Evolutionary conservation across 805 yeast species (phyloP), one percentile per base, ranked within the genome.

Genomic region (Saturnispora sekii): DNA sequence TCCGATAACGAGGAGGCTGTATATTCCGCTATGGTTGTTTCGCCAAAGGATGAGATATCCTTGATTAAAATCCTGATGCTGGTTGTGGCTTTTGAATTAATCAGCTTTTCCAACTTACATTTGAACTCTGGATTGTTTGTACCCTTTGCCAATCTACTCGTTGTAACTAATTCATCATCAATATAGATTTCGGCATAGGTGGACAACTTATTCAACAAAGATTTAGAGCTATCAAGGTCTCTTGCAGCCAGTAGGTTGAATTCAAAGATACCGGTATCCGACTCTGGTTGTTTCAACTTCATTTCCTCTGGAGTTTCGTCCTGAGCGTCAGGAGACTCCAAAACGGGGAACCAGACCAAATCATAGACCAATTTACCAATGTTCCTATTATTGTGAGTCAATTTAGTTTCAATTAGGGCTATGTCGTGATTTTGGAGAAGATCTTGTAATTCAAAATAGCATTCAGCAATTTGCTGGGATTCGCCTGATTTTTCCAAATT

Each of bases 111-210:
- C 45, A 77, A 61, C 28, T 71, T 59, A 54, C 78, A 77, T 48
- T 77, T 79, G 79, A 84, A 84, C 10, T 79, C 65, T 14, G 95
- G 94, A 55, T 79, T 86, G 54, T 83, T 84, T 8, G 78, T 71
- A 56, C 76, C 73, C 55, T 76, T 79, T 58, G 83, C 67, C 30
- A 74, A 72, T 67, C 93, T 76, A 44, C 78, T 74, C 5, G 64
- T 65, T 53, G 73, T 72, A n/a, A 72, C 68, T 44, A 76, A 62
- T 50, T 77, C 72, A 34, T 72, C 73, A 58, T 81, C 76, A 41
- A 82, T 60, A 53, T 64, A 76, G 16, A 84, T 59, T 54, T 81
- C 84, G 12, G 88, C 88, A 60, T 73, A 79, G 28, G 93, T 83
- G 57, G 81, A 73, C 53, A 76, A 63, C 45, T 71, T 62, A 29